Evolutionary conservation across 2,329 filamentous ascomycete species (phyloP), one percentile per base, ranked within the genome.

Genomic region (Zymoseptoria brevis): DNA sequence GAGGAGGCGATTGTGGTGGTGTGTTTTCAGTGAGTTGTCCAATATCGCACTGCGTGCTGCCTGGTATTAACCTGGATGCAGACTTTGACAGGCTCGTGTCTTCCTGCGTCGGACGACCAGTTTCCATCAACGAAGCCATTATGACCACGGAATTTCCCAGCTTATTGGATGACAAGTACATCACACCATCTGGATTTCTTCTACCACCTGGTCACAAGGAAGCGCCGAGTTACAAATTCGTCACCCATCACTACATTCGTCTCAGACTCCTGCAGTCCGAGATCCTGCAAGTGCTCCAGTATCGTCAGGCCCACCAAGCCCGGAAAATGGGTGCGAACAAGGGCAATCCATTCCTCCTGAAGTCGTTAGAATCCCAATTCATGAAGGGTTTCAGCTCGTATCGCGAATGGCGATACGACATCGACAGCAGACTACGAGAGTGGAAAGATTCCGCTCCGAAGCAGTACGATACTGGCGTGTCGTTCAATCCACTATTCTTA

Each of bases 141-240:
- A 90, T 97, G 68, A 97, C 93, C 13, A 96, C 93, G 0, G 90
- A 96, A 69, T 95, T 96, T 65, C 93, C 93, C 1, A 96, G 90
- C 3, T 75, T 92, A 57, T 79, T 96, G 48, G 92, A 96, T 68
- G 93, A 97, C 74, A 83, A 85, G 61, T 92, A 88, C 71, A 96
- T 97, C 68, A 96, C 90, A 0, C 84, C 86, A 8, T 80, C 81
- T 19, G 92, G 93, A 8, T 87, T 96, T 67, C 68, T 84, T 30
- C 80, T 83, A 9, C 82, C 85, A 2, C 79, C 81, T 1, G 73
- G 77, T 0, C 81, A 83, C n/a, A 59, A 66, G 13, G 64, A 65
- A 26, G 53, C 66, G 13, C 85, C 90, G 3, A 94, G 87, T 57
- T 97, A 96, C 75, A 97, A 97, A 75, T 83, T 89, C 64, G 90